Conservation (phyloP, 495 filamentous ascomycete genomes). For the Penicillium lagena region DNA sequence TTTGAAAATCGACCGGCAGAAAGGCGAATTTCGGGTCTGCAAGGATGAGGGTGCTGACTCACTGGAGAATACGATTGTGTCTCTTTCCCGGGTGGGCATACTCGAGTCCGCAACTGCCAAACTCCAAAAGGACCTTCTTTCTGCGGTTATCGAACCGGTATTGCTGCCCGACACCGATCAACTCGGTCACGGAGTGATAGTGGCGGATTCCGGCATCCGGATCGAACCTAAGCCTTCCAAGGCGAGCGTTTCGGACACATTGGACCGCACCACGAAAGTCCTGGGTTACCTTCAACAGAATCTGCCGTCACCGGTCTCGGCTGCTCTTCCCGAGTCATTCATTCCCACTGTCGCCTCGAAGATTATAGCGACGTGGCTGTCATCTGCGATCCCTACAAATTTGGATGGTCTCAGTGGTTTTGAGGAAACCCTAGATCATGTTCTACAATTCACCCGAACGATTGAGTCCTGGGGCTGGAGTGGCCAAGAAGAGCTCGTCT, state of each 20-base stretch:
- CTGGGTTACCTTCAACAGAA: constrained; percentile 58
- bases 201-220: constrained; percentile 24
- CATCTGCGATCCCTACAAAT: constrained; percentile 65
- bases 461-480: constrained; percentile 60
- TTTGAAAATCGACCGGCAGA: constrained; percentile 47
- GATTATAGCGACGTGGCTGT: constrained; percentile 67
- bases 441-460: constrained; percentile 54
- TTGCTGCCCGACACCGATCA: constrained; percentile 20
- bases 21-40: constrained; percentile 41
- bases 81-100: constrained; percentile 27
- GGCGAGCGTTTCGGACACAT: constrained; percentile 22
- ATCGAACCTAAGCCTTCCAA: constrained; percentile 21
- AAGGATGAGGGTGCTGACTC: constrained; percentile 21
- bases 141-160: constrained; percentile 28
- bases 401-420: constrained; percentile 64
- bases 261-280: constrained; percentile 49
- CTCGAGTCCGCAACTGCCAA: constrained; percentile 24
- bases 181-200: constrained; percentile 19
- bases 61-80: constrained; percentile 28
- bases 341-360: constrained; percentile 59
- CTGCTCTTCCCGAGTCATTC: constrained; percentile 57
- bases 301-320: constrained; percentile 57
- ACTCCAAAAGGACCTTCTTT: constrained; percentile 28
- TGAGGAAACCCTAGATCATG: constrained; percentile 52
- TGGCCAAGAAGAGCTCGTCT: constrained; percentile 60